Base-by-base conservation (phyloP, 257 asterid genomes). In the Fraxinus americana region DNA sequence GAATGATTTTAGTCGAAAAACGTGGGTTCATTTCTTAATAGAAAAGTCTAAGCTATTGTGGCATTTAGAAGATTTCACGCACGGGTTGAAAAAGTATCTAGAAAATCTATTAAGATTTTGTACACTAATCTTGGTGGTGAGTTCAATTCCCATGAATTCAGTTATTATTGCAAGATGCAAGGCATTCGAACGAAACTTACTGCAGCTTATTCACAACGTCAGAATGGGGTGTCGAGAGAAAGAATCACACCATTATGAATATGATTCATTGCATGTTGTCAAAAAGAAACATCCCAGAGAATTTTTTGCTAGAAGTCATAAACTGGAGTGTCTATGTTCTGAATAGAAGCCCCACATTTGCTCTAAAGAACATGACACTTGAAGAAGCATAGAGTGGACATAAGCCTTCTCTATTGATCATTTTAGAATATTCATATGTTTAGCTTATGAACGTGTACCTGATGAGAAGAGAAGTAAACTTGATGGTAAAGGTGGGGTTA, bases 301-400 rank as follows among this genome's bases (percentile, higher is more conserved):
- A 8, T 8, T 39, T 39, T 1, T 39, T 11, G 45, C 45, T 10
- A 39, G 45, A 39, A 39, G 3, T 5, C 0, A 5, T 35, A 4
- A 35, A 35, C 13, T 39, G 45, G 45, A 9, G 45, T 25, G 5
- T 70, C 25, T 13, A 35, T 70, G 5, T 70, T 32, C 8, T 70
- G 9, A 70, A 70, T 16, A 70, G 48, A 36, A 16, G 73, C 4
- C 54, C 5, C 0, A 70, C 73, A 32, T 19, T 25, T 67, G 71
- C 7, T 2, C 39, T 67, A 25, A 25, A 25, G 39, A 29, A 29
- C n/a, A 13, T 13, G 19, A 67, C 39, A 25, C 71, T 7, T 25
- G 71, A 9, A 7, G 71, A 67, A 67, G 71, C 71, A 25, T 67
- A 21, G 39, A 67, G 71, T 29, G 71, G 71, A 11, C 71, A 25